Evolutionary conservation across 2,329 filamentous ascomycete species (phyloP).

Genomic region (Cryphonectria naterciae): DNA sequence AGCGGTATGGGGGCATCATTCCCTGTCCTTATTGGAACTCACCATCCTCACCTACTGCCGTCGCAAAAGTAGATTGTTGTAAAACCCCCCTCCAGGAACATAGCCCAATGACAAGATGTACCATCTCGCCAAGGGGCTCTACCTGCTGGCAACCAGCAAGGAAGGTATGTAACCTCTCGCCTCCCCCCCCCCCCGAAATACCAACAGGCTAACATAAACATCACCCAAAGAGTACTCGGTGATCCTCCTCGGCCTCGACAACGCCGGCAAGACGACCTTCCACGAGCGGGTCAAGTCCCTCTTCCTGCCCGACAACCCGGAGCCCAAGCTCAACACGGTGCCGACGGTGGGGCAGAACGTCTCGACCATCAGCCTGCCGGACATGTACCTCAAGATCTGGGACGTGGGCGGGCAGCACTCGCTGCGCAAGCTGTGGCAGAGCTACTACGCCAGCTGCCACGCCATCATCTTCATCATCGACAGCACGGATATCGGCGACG

Average conservation of each 20-base stretch:
- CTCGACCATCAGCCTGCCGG: slow-evolving; percentile 83
- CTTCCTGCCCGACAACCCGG: slow-evolving; percentile 67
- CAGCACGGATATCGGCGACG: slow-evolving; percentile 89
- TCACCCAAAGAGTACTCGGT: slow-evolving; percentile 81
- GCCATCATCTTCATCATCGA: slow-evolving; percentile 98
- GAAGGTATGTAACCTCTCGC: slow-evolving; percentile 69
- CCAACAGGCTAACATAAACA: slow-evolving; percentile 1
- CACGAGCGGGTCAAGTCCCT: slow-evolving; percentile 94
- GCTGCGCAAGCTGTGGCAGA: slow-evolving; percentile 90
- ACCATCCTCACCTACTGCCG: background rate
- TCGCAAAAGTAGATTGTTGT: slow-evolving; percentile 20
- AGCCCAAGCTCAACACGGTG: slow-evolving; percentile 80
- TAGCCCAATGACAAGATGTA: slow-evolving; percentile 66
- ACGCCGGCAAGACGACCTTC: slow-evolving; percentile 97
- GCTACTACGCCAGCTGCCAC: slow-evolving; percentile 91
- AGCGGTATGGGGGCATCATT: background rate
- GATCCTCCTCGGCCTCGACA: slow-evolving; percentile 94
- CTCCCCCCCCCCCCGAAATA: no score
- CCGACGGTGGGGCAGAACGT: slow-evolving; percentile 98
- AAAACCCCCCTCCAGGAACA: slow-evolving; percentile 22
- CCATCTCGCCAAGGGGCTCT: slow-evolving; percentile 92
- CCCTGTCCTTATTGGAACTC: slow-evolving; percentile 3
- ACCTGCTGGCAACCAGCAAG: slow-evolving; percentile 94
- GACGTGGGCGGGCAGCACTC: slow-evolving; percentile 93
- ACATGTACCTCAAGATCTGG: slow-evolving; percentile 99